A percentile compares a stretch with the other conserved stretches of the same genome.
Evolutionary conservation across 2,329 filamentous ascomycete species (phyloP).

Genomic region (Botrytis porri): DNA sequence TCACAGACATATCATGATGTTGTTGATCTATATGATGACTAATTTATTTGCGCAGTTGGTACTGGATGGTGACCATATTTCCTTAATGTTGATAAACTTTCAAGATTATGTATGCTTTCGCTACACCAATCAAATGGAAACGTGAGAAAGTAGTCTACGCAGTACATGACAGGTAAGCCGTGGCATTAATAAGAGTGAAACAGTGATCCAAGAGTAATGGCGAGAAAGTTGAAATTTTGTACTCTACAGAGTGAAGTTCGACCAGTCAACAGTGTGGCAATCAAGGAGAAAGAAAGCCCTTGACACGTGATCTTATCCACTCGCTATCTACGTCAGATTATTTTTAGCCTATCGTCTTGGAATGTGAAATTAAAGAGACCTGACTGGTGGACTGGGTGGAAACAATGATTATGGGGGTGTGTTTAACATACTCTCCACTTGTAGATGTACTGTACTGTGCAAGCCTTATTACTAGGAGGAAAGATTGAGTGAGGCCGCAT

Average conservation of each 20-base stretch:
- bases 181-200: not conserved
- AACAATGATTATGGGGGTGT: not conserved
- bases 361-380: slow-evolving; percentile 32
- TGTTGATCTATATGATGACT: not conserved
- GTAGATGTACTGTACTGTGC: no score
- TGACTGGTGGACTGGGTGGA: not conserved
- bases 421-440: not conserved
- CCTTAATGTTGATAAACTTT: not conserved
- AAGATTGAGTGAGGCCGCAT: not conserved
- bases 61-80: not conserved
- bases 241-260: not conserved
- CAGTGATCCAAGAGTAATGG: not conserved
- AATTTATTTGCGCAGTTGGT: not conserved
- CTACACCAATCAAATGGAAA: not conserved
- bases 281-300: not conserved
- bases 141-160: not conserved
- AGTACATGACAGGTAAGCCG: not conserved
- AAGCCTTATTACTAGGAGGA: not conserved
- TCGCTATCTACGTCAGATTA: slow-evolving; percentile 12
- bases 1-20: not conserved
- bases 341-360: slow-evolving; percentile 7
- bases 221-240: not conserved
- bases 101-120: not conserved
- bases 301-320: not conserved
- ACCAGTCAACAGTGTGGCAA: not conserved